phyloP scores from a whole-genome alignment of 257 asterid species.

The Salvia miltiorrhiza region DNA sequence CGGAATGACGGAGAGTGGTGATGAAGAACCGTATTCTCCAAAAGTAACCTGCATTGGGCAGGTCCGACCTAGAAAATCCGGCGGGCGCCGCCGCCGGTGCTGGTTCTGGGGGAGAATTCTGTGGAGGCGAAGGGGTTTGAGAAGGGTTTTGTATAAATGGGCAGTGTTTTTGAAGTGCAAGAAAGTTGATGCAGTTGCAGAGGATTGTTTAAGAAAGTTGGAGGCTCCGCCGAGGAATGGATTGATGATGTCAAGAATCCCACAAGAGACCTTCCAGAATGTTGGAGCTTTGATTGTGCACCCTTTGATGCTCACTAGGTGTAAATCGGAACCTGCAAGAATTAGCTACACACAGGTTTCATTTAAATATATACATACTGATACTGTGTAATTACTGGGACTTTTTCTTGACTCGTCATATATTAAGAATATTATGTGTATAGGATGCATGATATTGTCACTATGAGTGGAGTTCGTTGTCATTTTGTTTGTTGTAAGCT shows the following conservation, averaged over 20 bases:
- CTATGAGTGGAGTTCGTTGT: background rate
- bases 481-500: background rate
- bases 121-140: background rate
- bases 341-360: too few species aligned
- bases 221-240: constrained; percentile 49
- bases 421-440: background rate
- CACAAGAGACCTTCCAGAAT: too few species aligned
- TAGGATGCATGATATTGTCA: background rate
- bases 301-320: constrained; percentile 40
- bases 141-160: constrained; percentile 34
- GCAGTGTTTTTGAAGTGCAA: constrained; percentile 35
- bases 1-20: constrained; percentile 16
- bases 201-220: constrained; percentile 20
- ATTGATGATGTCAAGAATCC: constrained; percentile 33
- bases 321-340: constrained; percentile 62
- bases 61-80: constrained; percentile 34
- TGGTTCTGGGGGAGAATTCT: constrained; percentile 23
- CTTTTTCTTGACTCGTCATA: background rate
- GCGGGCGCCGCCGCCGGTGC: constrained; percentile 1
- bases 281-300: background rate
- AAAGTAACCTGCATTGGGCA: constrained; percentile 84
- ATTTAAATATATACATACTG: too few species aligned
- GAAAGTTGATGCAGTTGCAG: constrained; percentile 32
- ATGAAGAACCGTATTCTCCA: constrained; percentile 71
- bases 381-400: background rate